Evolutionary conservation across 169 alveolate species (phyloP), one percentile per base, ranked within the genome.

Genomic region (Eimeria sp.): DNA sequence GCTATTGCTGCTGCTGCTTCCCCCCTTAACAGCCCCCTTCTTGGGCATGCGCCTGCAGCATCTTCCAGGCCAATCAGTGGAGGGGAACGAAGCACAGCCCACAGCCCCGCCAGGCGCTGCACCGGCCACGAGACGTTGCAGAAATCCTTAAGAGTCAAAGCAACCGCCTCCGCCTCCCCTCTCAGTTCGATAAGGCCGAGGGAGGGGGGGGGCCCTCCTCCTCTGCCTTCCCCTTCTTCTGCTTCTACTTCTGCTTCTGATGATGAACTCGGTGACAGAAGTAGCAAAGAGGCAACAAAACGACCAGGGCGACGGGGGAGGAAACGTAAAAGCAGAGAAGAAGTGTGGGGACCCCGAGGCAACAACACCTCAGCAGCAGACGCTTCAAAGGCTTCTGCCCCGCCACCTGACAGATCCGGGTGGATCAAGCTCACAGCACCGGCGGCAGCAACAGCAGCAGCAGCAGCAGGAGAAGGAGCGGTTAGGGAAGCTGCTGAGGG

Each of bases 121-220:
- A 20, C 13, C 30, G 91, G 82, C 91, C 56, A 85, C 66, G 13
- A 56, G 49, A 20, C 60, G 18, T 80, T 80, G 30, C 91, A 85
- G 60, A 85, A 85, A 14, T 85, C 91, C 25, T 62, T 62, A 10
- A 85, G 91, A 10, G 91, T 85, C 62, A 85, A 43, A 0, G 91
- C 91, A 62, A 80, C 91, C 23, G 80, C 91, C 58, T 85, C 91
- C 9, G 91, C 91, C 11, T 37, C 27, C 71, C 91, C 91, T 4
- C 62, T 68, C 37, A 85, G 91, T 43, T 62, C 91, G 18, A 85
- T 80, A 4, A 37, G 6, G 6, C 80, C 91, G 20, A 85, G 78
- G 20, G 20, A 37, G 25, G 52, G 8, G 9, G 62, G n/a, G n/a
- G n/a, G n/a, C n/a, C n/a, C n/a, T 25, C 43, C 3, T 13, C 78